Evolutionary conservation across 192 early-diverging fungal species (phyloP).

Genomic region (Pecoramyces ruminantium): DNA sequence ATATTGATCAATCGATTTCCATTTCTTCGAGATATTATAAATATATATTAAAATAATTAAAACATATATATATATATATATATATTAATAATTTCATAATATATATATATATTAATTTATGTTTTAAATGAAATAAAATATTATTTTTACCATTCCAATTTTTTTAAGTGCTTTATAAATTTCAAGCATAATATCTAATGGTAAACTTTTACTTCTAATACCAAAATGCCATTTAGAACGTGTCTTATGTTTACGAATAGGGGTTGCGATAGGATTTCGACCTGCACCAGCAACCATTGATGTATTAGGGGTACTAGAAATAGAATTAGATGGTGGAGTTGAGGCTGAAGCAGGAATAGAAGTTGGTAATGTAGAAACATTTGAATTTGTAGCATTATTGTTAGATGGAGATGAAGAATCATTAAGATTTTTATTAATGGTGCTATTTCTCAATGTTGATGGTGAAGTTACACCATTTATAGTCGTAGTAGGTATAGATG

Average conservation of each 20-base stretch:
- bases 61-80: too few species aligned
- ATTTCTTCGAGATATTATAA: constrained; percentile 25
- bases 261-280: not conserved
- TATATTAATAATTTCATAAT: too few species aligned
- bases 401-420: not conserved
- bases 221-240: constrained; percentile 96
- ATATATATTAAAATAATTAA: too few species aligned
- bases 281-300: not conserved
- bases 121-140: too few species aligned
- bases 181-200: constrained; percentile 91
- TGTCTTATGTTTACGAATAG: constrained; percentile 10
- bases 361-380: not conserved
- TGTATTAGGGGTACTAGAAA: not conserved
- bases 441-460: not conserved
- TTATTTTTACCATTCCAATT: constrained; percentile 54
- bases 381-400: too few species aligned
- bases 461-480: not conserved
- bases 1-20: constrained; percentile 81
- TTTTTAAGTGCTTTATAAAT: constrained; percentile 84
- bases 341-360: not conserved
- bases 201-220: constrained; percentile 77
- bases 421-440: not conserved
- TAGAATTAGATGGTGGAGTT: not conserved
- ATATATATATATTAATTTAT: too few species aligned
- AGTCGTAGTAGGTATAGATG: not conserved